Evolutionary conservation across 768 basidiomycete genomes (phyloP).

Genomic region (Lactifluus piperatus): DNA sequence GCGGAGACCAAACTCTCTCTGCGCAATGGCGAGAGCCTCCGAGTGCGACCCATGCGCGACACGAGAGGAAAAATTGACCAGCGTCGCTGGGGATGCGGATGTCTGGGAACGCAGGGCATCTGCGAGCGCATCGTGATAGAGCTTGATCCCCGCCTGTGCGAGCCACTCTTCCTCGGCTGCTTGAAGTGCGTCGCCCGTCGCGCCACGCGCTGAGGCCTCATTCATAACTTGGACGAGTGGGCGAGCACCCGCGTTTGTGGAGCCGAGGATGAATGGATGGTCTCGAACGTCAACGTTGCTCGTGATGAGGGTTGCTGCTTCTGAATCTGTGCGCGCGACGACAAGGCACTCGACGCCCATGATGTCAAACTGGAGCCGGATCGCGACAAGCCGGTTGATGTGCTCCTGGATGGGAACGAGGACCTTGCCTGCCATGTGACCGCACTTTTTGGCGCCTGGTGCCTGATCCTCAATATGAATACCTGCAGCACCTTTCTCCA

Average conservation of each 20-base stretch:
- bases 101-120: conserved; percentile 52
- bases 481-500: conserved; percentile 96
- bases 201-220: conserved; percentile 72
- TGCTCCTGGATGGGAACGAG: conserved; percentile 97
- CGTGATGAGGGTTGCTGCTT: conserved; percentile 94
- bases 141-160: conserved; percentile 61
- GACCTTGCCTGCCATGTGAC: conserved; percentile 93
- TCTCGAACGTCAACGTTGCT: conserved; percentile 97
- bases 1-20: conserved; percentile 67
- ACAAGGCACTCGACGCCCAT: conserved; percentile 96
- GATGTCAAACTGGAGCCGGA: conserved; percentile 95
- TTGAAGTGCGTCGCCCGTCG: conserved; percentile 73
- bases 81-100: conserved; percentile 37
- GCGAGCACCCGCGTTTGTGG: conserved; percentile 61
- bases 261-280: conserved; percentile 93
- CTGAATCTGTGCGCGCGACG: conserved; percentile 92
- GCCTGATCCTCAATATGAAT: conserved; percentile 99
- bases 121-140: conserved; percentile 68
- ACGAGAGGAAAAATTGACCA: conserved; percentile 55
- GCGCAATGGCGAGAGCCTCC: conserved; percentile 65
- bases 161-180: conserved; percentile 87
- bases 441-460: conserved; percentile 93
- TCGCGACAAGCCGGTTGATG: conserved; percentile 95
- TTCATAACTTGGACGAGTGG: conserved; percentile 76
- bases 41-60: conserved; percentile 61